Evolutionary conservation across 768 basidiomycete genomes (phyloP), one percentile per base, ranked within the genome.

Genomic region (Lyophyllum shimeji): DNA sequence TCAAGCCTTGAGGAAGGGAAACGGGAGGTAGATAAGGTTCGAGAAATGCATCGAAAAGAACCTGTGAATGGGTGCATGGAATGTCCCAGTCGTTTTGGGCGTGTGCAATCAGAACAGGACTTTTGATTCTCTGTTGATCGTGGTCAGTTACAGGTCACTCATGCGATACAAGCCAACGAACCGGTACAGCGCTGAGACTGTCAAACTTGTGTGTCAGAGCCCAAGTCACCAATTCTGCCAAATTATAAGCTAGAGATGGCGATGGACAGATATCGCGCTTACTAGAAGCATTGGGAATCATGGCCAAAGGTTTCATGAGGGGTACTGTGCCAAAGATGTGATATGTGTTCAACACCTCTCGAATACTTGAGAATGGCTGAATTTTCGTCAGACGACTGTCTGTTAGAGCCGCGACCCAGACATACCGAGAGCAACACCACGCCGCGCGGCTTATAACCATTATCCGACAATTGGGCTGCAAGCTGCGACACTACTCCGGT

Each of bases 1-100:
- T 42, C 8, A 71, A 44, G 17, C 67, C 63, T 1, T 70, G 43
- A 5, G 75, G 74, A 9, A 67, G 55, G 2, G 65, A 60, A 13
- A 75, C 46, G 24, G 75, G 64, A 1, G 89, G 88, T 7, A 93
- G 76, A 52, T 81, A 72, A 0, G 83, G 83, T 20, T 85, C 83
- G 27, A 93, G 68, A 60, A 93, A 84, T 0, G 82, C 76, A 40
- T 89, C 76, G 68, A 95, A 93, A 21, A 96, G 80, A 0, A 77
- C 74, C 24, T 81, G 77, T 0, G 93, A 90, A 67, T 95, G 93
- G 0, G 81, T 75, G 65, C 82, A 72, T 0, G 90, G 87, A 49
- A 95, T 93, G 21, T 92, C 88, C 69, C 76, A 80, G 71, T 96
- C 94, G 65, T 94, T 77, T 65, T 81, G 74, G 50, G 92, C 85